Evolutionary conservation across 495 filamentous ascomycete species (phyloP).

Genomic region (Ramalina peruviana): DNA sequence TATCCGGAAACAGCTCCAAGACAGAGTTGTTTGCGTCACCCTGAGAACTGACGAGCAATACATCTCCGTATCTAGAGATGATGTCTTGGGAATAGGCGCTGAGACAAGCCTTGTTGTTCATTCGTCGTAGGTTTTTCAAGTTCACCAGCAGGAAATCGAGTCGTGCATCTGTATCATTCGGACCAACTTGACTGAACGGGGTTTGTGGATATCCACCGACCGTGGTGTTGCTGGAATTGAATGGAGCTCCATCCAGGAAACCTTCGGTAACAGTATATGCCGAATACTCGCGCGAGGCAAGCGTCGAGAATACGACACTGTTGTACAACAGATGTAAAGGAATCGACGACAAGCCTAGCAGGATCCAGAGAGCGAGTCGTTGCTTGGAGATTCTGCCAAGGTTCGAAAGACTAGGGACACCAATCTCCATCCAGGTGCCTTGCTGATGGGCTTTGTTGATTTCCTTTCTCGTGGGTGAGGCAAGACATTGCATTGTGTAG

Average conservation of each 20-base stretch:
- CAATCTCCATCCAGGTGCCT: conserved; percentile 26
- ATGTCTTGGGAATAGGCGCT: background rate
- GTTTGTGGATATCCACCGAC: background rate
- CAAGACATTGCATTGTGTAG: conserved; percentile 30
- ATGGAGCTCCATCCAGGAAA: conserved; percentile 10
- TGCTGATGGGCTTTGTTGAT: conserved; percentile 24
- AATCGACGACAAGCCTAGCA: conserved; percentile 8
- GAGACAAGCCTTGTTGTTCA: background rate
- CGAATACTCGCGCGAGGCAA: conserved; percentile 18
- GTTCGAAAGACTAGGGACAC: conserved; percentile 26
- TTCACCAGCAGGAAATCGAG: background rate
- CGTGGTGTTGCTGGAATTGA: conserved; percentile 1
- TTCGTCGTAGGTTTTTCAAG: background rate
- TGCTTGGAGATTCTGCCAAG: conserved; percentile 8
- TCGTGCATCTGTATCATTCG: background rate
- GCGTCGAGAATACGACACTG: conserved; percentile 14
- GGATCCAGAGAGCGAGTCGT: conserved; percentile 4
- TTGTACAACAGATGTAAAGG: conserved; percentile 17
- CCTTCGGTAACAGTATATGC: background rate
- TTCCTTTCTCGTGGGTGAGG: conserved; percentile 26
- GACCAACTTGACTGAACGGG: background rate
- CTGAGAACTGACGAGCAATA: background rate
- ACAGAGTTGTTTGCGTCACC: background rate
- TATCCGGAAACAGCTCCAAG: background rate
- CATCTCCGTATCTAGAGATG: background rate